Evolutionary conservation across 179 eudicot species (phyloP), one percentile per base, ranked within the genome.

Genomic region (Nepenthes alata): DNA sequence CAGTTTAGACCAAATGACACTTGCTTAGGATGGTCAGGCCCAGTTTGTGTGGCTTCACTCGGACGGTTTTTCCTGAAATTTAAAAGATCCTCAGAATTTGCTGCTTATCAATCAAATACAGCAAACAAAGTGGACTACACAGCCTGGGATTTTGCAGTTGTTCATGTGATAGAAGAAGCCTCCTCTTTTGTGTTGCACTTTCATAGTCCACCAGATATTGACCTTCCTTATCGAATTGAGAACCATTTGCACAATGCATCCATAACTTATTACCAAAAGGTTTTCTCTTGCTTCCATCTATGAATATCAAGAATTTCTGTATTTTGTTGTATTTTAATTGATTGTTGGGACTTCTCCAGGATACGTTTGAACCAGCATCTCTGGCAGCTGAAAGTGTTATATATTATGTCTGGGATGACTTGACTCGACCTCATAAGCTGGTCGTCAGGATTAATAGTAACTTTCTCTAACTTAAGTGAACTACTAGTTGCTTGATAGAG

Each of bases 1-100:
- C 96, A 87, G 68, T 90, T 94, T 60, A 80, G 72, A 71, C 84
- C 73, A 9, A 67, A 75, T 71, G 78, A 68, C 64, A 67, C 76
- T 58, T 76, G 77, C 55, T 63, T 79, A 67, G 78, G 77, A 64
- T 94, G 99, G 99, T 94, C 99, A n/a, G 99, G 99, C 63, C 99
- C 99, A 55, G 80, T 94, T 49, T 90, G 97, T 70, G 89, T 94
- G 66, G 85, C 99, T 70, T 87, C 99, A 63, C 74, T 94, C 44
- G 99, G 99, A 59, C 81, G 81, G 6, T 94, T 94, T 72, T 94
- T 94, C 62, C 67, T 94, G 51, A 94, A 87, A 72, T 90, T 94
- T 62, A 80, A 66, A 72, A 77, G 83, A 69, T 71, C 71, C 60
- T 44, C 62, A 41, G 77, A 77, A 57, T 62, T 67, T 61, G 35